A percentile compares a stretch with the other conserved stretches of the same genome.
These are phyloP conservation scores for Cutaneotrichosporon cavernicola DNA, from an alignment of 1,284 basidiomycete genomes.

Conservation along the genomic window DNA sequence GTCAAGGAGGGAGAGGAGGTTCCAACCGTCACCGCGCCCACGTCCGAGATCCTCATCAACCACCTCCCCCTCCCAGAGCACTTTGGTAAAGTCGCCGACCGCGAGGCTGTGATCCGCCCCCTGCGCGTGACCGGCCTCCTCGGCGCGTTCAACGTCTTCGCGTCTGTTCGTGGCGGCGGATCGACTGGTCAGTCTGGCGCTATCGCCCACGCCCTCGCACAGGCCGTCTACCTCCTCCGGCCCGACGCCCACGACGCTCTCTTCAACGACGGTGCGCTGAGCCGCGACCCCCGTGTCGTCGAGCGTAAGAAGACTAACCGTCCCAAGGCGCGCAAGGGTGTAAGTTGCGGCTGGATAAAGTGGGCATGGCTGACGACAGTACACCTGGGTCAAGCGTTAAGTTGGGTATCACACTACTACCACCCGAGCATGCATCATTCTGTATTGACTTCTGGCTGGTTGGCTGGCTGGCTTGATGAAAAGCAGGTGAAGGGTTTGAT, in stretches of 20 bases:
- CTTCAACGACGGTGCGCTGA: constrained; percentile 76
- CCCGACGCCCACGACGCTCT: constrained; percentile 67
- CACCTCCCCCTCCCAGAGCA: constrained; percentile 72
- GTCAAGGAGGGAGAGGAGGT: constrained; percentile 7
- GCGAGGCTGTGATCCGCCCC: constrained; percentile 77
- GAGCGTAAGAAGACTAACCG: constrained; percentile 95
- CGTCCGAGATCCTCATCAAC: constrained; percentile 74
- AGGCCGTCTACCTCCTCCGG: constrained; percentile 71
- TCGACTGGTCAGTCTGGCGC: constrained; percentile 89
- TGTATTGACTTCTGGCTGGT: not conserved
- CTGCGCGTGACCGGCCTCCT: constrained; percentile 80
- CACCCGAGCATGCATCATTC: constrained; percentile 10
- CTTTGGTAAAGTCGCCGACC: constrained; percentile 73
- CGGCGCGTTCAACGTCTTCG: constrained; percentile 90
- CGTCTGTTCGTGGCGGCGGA: constrained; percentile 83
- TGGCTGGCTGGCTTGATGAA: not conserved
- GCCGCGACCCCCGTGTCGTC: constrained; percentile 93
- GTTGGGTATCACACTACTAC: not conserved
- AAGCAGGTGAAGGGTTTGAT: not conserved
- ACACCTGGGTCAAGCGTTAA: constrained; percentile 93
- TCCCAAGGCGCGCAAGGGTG: constrained; percentile 86
- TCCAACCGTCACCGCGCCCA: constrained; percentile 46
- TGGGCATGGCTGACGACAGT: constrained; percentile 56
- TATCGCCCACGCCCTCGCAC: constrained; percentile 76
- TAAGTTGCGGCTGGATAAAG: constrained; percentile 56